Evolutionary conservation across 2,329 filamentous ascomycete genomes (phyloP).

Genomic region (Nigrospora sphaerica): DNA sequence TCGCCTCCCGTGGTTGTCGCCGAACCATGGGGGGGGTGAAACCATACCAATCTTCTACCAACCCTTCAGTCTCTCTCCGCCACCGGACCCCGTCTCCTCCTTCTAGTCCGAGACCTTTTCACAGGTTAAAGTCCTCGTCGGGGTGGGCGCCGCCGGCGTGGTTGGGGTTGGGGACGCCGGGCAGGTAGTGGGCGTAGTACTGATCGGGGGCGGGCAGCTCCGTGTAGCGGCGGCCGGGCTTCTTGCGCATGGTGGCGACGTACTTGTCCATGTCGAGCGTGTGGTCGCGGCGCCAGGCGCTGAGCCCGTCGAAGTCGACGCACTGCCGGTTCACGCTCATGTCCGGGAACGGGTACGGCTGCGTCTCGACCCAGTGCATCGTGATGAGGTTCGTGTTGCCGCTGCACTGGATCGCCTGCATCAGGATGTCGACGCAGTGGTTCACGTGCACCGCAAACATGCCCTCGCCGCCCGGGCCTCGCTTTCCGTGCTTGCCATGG

Average conservation of each 20-base stretch:
- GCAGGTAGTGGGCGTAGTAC: slow-evolving; percentile 5
- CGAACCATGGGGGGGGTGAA: too few relatives aligned
- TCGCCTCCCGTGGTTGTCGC: too few relatives aligned
- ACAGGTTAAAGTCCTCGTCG: slow-evolving; percentile 8
- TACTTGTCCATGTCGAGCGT: slow-evolving; percentile 13
- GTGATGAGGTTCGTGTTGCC: slow-evolving; percentile 26
- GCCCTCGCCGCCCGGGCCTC: slow-evolving; percentile 5
- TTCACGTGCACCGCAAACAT: slow-evolving; percentile 20
- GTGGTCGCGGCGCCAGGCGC: slow-evolving; percentile 9
- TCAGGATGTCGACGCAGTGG: slow-evolving; percentile 26
- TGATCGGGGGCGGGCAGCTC: slow-evolving; percentile 5
- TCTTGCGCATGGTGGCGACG: slow-evolving; percentile 11
- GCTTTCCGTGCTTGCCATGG: slow-evolving; percentile 5
- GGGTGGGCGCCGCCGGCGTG: slow-evolving; percentile 4
- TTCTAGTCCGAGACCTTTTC: too few relatives aligned
- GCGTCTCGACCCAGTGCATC: slow-evolving; percentile 23
- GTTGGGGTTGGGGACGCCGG: slow-evolving; percentile 6
- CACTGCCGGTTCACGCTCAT: slow-evolving; percentile 26
- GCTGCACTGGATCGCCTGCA: slow-evolving; percentile 25
- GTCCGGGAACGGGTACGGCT: slow-evolving; percentile 20
- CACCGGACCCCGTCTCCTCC: too few relatives aligned
- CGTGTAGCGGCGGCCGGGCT: slow-evolving; percentile 1
- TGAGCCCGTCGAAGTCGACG: slow-evolving; percentile 16
- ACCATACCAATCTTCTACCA: too few relatives aligned
- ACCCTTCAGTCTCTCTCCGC: too few relatives aligned